Evolutionary conservation across 331 rosid species (phyloP).

Genomic region (Arachis monticola): DNA sequence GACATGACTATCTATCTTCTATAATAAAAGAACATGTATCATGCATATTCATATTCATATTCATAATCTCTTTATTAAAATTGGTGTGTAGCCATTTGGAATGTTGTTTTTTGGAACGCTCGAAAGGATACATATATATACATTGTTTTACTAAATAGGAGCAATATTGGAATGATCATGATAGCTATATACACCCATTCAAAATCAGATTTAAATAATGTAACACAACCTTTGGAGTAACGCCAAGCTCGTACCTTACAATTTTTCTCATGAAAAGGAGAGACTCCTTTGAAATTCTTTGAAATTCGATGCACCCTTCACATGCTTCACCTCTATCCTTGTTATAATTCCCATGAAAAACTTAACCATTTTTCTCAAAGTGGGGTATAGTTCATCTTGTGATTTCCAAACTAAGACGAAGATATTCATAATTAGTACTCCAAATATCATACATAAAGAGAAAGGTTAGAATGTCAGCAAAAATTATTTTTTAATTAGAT

Average conservation of each 20-base stretch:
- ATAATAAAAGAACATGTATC: not conserved
- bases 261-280: conserved; percentile 69
- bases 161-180: conserved; percentile 39
- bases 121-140: not conserved
- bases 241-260: conserved; percentile 62
- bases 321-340: conserved; percentile 60
- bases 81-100: conserved; percentile 55
- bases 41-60: not conserved
- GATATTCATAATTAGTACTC: too few relatives aligned
- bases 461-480: too few relatives aligned
- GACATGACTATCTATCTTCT: conserved; percentile 20
- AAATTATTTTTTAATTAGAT: too few relatives aligned
- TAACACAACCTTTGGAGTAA: conserved; percentile 40
- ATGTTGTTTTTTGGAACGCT: conserved; percentile 40
- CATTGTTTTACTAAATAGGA: not conserved
- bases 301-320: conserved; percentile 57
- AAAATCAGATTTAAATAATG: conserved; percentile 38
- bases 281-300: conserved; percentile 45
- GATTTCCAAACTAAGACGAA: not conserved
- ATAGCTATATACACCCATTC: conserved; percentile 10
- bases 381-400: conserved; percentile 31
- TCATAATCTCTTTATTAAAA: not conserved
- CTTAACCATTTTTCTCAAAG: conserved; percentile 42
- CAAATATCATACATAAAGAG: not conserved
- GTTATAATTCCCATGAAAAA: conserved; percentile 44